Base-by-base conservation (phyloP, 2,329 filamentous ascomycete species). In the Colletotrichum abscissum region DNA sequence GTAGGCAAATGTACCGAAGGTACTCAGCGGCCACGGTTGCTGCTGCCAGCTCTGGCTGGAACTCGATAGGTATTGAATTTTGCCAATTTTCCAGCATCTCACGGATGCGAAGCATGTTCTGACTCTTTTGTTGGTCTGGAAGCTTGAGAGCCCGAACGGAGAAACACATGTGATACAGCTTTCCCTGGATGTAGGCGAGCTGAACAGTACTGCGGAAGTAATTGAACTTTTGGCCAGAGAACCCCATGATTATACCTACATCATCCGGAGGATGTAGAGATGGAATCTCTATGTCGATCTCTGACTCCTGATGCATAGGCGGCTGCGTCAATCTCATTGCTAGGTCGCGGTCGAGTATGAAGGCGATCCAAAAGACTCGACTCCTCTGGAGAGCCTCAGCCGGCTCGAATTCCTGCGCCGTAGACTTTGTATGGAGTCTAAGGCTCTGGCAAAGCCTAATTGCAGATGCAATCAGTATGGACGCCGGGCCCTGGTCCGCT, bases 341-440 rank as follows among this genome's bases (percentile, higher is more conserved):
- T 9, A 67, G 42, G 14, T 75, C 71, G 1, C 80, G 80, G 26
- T 82, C 80, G 6, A 81, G 71, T 3, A 74, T 75, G 49, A 80
- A 82, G 49, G 79, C 79, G 16, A 81, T 74, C 80, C 79, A 82
- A 63, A 81, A 81, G 38, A 80, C 74, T 22, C 80, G 79, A 7
- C 73, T 71, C 19, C 79, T 76, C 4, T 81, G 77, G 6, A 75
- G 74, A 8, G 76, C 75, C 5, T 78, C 75, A 1, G 75, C 76
- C 0, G 77, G 69, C 1, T 78, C 58, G 8, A 77, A 74, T 0
- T 74, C 63, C 3, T 67, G 64, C 24, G 74, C 56, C 1, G 67
- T n/a, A 8, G 72, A 26, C 49, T 77, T 77, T 1, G 76, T 74
- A n/a, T 81, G 76, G 22, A 81, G 68, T 11, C 75, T 73, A 4